Base-by-base conservation (phyloP, 768 basidiomycete genomes). In the Hysterangium stoloniferum region DNA sequence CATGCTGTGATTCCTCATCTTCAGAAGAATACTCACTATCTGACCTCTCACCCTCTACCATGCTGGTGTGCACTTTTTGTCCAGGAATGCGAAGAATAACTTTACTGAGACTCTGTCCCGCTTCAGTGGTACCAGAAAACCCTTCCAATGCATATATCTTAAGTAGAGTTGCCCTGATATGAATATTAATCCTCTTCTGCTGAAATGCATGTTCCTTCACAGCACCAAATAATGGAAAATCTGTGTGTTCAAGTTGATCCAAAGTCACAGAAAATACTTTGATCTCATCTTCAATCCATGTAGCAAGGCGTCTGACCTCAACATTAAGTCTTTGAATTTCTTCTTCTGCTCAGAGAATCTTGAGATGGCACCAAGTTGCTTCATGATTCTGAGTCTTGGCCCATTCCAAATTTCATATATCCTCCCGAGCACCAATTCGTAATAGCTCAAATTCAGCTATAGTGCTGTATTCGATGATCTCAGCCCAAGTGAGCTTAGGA, bases 301-400 rank as follows among this genome's bases (percentile, higher is more conserved):
- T 48, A 11, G 52, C 53, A 5, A 69, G 37, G 0, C 65, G 58
- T 1, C 38, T 41, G 1, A 70, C 59, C 51, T 70, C 69, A 9
- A 70, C 51, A 31, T 70, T 66, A 19, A 64, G 53, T 0, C 62
- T 48, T 0, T 25, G 8, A 5, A 68, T 58, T 48, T 72, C 70
- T 40, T 69, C 65, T 3, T 54, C 36, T 0, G 68, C 66, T 7
- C 57, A 57, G 31, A 56, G 42, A 19, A 68, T 60, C n/a, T 61
- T 60, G 47, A 64, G 61, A 42, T 65, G 56, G 2, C 55, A 54
- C 12, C 63, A 59, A 52, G 61, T 64, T 0, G 61, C 58, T 53
- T 58, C 47, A 11, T 62, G 36, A 51, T 75, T 74, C 62, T 73
- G 68, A 9, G 71, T 58, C 3, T 61, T 25, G 0, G 66, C 62